phyloP scores from a whole-genome alignment of 768 basidiomycete species.

The Termitomyces sp. region DNA sequence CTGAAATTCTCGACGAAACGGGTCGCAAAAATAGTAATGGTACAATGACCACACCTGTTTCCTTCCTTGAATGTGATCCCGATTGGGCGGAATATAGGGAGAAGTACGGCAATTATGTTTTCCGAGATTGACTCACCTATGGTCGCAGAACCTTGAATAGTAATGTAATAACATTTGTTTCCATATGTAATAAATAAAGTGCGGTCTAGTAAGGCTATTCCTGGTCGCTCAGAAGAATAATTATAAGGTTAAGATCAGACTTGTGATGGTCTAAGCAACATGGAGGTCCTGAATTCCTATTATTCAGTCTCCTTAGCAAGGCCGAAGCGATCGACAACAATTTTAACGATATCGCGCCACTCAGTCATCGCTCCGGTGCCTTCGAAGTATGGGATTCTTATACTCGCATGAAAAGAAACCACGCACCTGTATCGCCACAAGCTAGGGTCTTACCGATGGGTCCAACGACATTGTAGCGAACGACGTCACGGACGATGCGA shows the following conservation, averaged over 20 bases:
- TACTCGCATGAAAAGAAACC: background rate
- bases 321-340: conserved; percentile 56
- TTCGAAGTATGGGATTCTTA: conserved; percentile 20
- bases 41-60: background rate
- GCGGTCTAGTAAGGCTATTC: background rate
- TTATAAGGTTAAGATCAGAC: too few species aligned
- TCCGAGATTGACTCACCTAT: background rate
- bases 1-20: background rate
- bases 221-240: background rate
- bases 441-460: conserved; percentile 87
- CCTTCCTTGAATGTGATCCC: background rate
- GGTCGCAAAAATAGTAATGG: background rate
- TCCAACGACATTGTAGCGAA: conserved; percentile 78
- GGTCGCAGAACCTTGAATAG: background rate
- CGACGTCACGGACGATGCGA: conserved; percentile 62
- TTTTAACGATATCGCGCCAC: conserved; percentile 82
- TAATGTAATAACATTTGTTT: background rate
- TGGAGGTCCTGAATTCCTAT: background rate
- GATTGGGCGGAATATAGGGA: background rate
- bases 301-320: conserved; percentile 14
- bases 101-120: background rate
- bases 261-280: background rate
- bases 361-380: conserved; percentile 95
- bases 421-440: conserved; percentile 86
- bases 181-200: too few species aligned